phyloP scores from a whole-genome alignment of 2,329 filamentous ascomycete genomes.

The Furcasterigmium furcatum region DNA sequence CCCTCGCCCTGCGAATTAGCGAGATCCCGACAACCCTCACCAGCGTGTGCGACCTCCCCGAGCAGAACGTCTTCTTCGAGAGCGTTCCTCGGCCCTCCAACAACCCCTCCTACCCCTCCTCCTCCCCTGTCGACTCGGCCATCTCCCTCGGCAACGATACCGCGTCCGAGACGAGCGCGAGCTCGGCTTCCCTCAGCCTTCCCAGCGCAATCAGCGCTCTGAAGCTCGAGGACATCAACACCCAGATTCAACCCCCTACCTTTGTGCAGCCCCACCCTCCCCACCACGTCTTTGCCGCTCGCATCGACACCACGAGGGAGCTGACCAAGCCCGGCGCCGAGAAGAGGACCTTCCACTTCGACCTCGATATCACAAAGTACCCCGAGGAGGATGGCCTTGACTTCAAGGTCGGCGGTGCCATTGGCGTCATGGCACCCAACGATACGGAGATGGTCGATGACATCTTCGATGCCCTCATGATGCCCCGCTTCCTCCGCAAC shows the following conservation, averaged over 20 bases:
- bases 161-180: slow-evolving; percentile 32
- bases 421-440: slow-evolving; percentile 90
- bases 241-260: slow-evolving; percentile 69
- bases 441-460: slow-evolving; percentile 74
- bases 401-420: slow-evolving; percentile 94
- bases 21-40: slow-evolving; percentile 72
- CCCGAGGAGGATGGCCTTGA: slow-evolving; percentile 80
- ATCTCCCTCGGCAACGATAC: slow-evolving; percentile 38
- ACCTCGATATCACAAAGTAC: slow-evolving; percentile 94
- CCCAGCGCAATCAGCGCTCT: slow-evolving; percentile 16
- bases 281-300: slow-evolving; percentile 88
- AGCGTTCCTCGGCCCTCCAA: slow-evolving; percentile 42
- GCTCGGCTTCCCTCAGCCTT: slow-evolving; percentile 10
- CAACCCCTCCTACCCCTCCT: slow-evolving; percentile 9
- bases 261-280: slow-evolving; percentile 96
- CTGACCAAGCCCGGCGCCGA: slow-evolving; percentile 85
- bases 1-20: slow-evolving; percentile 72
- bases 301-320: slow-evolving; percentile 78
- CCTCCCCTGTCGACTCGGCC: slow-evolving; percentile 47
- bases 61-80: slow-evolving; percentile 70
- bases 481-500: slow-evolving; percentile 80
- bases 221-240: slow-evolving; percentile 45
- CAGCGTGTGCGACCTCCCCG: slow-evolving; percentile 67
- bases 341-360: slow-evolving; percentile 97
- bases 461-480: slow-evolving; percentile 74